phyloP scores from a whole-genome alignment of 169 alveolate genomes.

The Theileria orientalis region DNA sequence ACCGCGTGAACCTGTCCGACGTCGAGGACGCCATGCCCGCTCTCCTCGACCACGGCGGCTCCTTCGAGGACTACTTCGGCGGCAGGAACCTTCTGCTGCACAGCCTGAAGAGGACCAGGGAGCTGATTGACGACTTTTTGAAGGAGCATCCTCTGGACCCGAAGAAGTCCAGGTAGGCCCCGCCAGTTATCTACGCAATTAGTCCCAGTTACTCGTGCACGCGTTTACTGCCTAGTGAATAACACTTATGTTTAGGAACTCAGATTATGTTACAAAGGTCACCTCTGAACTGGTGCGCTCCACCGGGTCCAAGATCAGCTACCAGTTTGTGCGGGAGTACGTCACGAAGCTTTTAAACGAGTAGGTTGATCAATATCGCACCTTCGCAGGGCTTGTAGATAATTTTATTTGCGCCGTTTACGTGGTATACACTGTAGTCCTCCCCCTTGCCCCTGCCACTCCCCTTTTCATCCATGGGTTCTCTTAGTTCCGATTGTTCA shows the following conservation, averaged over 20 bases:
- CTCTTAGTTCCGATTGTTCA: no score
- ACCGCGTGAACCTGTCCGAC: conserved; percentile 28
- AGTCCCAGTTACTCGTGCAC: neutral
- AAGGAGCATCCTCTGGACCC: neutral
- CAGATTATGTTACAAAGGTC: conserved; percentile 3
- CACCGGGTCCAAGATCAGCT: conserved; percentile 2
- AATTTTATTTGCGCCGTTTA: neutral
- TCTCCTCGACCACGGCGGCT: conserved; percentile 20
- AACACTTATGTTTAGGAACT: neutral
- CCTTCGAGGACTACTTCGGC: conserved; percentile 32
- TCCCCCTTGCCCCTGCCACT: neutral
- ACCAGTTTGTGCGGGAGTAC: conserved; percentile 7
- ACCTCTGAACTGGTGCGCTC: neutral
- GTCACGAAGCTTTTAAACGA: neutral
- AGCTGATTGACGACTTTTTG: conserved; percentile 23
- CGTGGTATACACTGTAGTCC: neutral
- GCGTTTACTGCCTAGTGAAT: neutral
- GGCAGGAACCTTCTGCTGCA: conserved; percentile 15
- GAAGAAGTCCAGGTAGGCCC: neutral
- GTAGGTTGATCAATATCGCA: neutral
- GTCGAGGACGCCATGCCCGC: conserved; percentile 17
- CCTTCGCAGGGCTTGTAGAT: neutral
- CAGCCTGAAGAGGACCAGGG: conserved; percentile 18
- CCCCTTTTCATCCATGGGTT: neutral
- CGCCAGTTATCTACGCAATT: neutral